Conservation (phyloP, 1,284 basidiomycete genomes). For the Chondrostereum purpureum region DNA sequence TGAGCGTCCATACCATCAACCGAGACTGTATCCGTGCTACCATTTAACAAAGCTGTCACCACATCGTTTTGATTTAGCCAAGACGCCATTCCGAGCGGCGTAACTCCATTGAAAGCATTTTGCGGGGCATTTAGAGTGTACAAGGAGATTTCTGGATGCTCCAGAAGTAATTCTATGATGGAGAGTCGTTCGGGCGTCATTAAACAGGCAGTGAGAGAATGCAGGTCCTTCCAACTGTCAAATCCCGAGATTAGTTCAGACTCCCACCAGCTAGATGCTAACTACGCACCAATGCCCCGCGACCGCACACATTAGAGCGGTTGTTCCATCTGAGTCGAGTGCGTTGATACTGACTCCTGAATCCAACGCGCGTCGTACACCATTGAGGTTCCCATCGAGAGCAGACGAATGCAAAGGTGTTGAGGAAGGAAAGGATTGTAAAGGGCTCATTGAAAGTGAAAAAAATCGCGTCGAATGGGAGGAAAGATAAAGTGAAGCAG, state of each 20-base stretch:
- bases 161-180: constrained; percentile 46
- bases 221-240: constrained; percentile 54
- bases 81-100: constrained; percentile 67
- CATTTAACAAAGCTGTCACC: constrained; percentile 53
- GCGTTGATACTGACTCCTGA: constrained; percentile 63
- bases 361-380: constrained; percentile 44
- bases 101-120: constrained; percentile 57
- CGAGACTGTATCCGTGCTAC: constrained; percentile 50
- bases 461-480: not conserved
- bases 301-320: constrained; percentile 57
- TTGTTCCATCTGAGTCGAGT: constrained; percentile 50
- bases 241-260: constrained; percentile 7
- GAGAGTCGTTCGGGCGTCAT: constrained; percentile 48
- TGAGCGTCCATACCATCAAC: constrained; percentile 67
- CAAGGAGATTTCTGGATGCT: constrained; percentile 50
- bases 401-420: constrained; percentile 46
- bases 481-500: not conserved
- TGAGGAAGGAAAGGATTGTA: not conserved
- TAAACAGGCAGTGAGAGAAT: constrained; percentile 62
- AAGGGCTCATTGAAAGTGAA: not conserved
- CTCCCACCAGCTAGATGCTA: not conserved
- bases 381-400: constrained; percentile 46
- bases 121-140: constrained; percentile 66
- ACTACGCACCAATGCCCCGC: constrained; percentile 57
- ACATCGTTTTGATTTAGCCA: constrained; percentile 60